Evolutionary conservation across 2,329 filamentous ascomycete species (phyloP), one percentile per base, ranked within the genome.

Genomic region (Didymella exigua): DNA sequence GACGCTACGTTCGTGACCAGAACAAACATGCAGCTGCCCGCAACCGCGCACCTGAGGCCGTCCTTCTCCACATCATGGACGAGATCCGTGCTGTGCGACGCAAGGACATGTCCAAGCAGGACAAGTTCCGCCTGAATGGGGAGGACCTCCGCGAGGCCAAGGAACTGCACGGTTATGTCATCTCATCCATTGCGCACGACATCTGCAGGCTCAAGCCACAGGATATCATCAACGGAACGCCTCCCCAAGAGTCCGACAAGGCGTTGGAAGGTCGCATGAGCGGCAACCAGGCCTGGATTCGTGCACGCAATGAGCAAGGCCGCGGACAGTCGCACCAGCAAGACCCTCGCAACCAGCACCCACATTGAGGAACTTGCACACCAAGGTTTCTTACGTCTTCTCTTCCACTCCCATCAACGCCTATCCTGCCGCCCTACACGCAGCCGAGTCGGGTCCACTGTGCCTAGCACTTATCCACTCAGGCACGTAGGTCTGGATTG

Each of bases 51-150:
- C 86, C 93, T 0, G 95, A 99, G 75, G 90, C 95, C 60, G 93
- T 96, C 5, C 82, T 98, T 58, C 83, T 96, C 14, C 93, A 93
- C 80, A 91, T 97, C 60, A 89, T 95, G 78, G 88, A 93, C 65
- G 95, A 98, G 78, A 95, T 99, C 70, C 90, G 90, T 68, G 86
- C 86, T 59, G 85, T 93, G 68, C 89, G 93, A 68, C 87, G 95
- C 46, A 84, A 86, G 67, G 93, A 96, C 77, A 85, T 96, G 82
- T 82, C 84, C 73, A 96, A 97, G 79, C 88, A 93, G 16, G 88
- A 96, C 67, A 88, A 90, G 55, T 93, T 92, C 76, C 83, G 86
- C 36, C 80, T 95, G 13, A 88, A 93, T 74, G 91, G 90, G 72
- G 90, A 95, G 72, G 90, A 95, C 72, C 83, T 85, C 63, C 82